phyloP scores from a whole-genome alignment of 2,329 filamentous ascomycete species.

The Mariannaea elegans region DNA sequence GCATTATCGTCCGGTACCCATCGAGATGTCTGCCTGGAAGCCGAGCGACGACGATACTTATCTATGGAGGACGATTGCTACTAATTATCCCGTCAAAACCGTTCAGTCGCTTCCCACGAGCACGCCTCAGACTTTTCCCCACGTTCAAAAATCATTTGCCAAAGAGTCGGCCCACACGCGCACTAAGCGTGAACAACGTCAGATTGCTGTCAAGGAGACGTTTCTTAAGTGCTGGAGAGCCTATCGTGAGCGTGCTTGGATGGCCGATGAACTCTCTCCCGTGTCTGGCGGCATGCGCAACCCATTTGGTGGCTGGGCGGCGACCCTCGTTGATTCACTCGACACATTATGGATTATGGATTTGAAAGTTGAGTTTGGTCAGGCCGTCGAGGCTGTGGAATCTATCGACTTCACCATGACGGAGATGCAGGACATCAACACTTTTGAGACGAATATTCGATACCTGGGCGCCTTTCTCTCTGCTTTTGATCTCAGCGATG shows the following conservation, averaged over 20 bases:
- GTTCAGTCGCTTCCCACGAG: slow-evolving; percentile 44
- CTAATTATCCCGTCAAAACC: slow-evolving; percentile 40
- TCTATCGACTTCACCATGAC: slow-evolving; percentile 69
- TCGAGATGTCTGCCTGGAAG: slow-evolving; percentile 35
- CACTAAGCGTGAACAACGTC: slow-evolving; percentile 45
- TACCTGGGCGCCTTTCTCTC: slow-evolving; percentile 75
- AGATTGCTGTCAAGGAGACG: slow-evolving; percentile 51
- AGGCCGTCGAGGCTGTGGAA: slow-evolving; percentile 66
- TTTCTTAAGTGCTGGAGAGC: slow-evolving; percentile 59
- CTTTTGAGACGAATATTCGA: slow-evolving; percentile 77
- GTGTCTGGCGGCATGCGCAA: slow-evolving; percentile 61
- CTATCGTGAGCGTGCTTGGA: slow-evolving; percentile 71
- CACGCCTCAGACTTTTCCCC: slow-evolving; percentile 41
- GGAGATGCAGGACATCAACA: slow-evolving; percentile 59
- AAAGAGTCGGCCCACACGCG: slow-evolving; percentile 36
- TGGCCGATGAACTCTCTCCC: slow-evolving; percentile 69
- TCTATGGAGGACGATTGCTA: slow-evolving; percentile 40
- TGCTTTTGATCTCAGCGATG: slow-evolving; percentile 73
- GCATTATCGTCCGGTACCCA: slow-evolving; percentile 30
- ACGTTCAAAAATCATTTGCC: slow-evolving; percentile 44
- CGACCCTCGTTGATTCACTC: slow-evolving; percentile 72
- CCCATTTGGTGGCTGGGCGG: slow-evolving; percentile 73
- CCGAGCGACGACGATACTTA: slow-evolving; percentile 38
- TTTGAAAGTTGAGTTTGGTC: slow-evolving; percentile 70
- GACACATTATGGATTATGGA: slow-evolving; percentile 81